phyloP scores from a whole-genome alignment of 306 rosid genomes.

The Amphicarpaea edgeworthii region DNA sequence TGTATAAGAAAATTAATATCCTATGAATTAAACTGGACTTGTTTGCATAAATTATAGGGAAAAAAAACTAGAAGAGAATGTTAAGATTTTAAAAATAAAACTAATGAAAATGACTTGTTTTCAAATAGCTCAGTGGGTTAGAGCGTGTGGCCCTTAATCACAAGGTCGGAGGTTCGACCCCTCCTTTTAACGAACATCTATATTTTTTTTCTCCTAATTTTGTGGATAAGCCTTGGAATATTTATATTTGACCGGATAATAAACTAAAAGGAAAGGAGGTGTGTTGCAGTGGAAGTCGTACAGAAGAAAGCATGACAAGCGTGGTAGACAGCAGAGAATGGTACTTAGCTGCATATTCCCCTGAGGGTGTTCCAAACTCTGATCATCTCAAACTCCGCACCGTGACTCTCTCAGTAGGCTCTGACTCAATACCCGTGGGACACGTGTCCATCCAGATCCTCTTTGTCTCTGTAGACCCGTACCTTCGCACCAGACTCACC shows the following conservation, averaged over 20 bases:
- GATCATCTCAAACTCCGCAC: conserved; percentile 65
- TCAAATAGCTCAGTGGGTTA: conserved; percentile 57
- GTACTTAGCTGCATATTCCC: conserved; percentile 60
- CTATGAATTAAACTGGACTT: no score
- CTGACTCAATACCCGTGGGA: conserved; percentile 57
- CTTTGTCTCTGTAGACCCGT: conserved; percentile 63
- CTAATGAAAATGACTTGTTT: not conserved
- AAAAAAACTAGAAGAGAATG: no score
- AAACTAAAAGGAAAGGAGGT: no score
- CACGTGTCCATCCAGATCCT: conserved; percentile 55
- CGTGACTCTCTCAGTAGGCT: conserved; percentile 28
- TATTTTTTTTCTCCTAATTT: no score
- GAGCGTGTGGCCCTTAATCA: conserved; percentile 60
- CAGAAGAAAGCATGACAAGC: conserved; percentile 9
- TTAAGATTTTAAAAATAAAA: no score
- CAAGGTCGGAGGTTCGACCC: conserved; percentile 57
- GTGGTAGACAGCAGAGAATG: conserved; percentile 63
- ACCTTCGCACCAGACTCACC: conserved; percentile 54
- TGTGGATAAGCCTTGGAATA: no score
- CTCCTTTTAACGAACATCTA: conserved; percentile 42
- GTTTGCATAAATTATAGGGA: no score
- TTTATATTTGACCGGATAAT: no score
- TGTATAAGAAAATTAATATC: no score
- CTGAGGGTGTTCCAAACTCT: conserved; percentile 61
- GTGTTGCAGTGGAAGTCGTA: not conserved